Evolutionary conservation across 352 stramenopile species (phyloP), one percentile per base, ranked within the genome.

Genomic region (Globisporangium acanthophoron): DNA sequence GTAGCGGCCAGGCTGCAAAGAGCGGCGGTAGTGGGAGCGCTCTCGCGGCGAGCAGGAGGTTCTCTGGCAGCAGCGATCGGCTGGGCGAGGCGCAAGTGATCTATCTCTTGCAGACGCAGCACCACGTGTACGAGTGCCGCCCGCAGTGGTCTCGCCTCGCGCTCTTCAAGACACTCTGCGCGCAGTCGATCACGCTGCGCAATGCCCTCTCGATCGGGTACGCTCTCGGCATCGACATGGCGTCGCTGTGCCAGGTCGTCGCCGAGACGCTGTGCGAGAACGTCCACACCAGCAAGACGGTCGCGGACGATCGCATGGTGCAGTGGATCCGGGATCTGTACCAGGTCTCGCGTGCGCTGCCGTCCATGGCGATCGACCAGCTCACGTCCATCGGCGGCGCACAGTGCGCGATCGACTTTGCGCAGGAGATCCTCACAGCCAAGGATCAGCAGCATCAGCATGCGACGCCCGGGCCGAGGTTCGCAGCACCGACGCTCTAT

Each of bases 191-290:
- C 31, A 63, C 70, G 3, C 67, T 95, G 18, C 66, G 67, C 33
- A 80, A 92, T 50, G 85, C 83, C 1, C 66, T 90, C n/a, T 92
- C 75, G 8, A 95, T 95, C 27, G 85, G 85, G 3, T 92, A 95
- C 54, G 83, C 85, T 3, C 69, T 95, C 47, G 83, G 83, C 20
- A 92, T 92, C 37, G 85, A 95, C 57, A 95, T 95, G 85, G 76
- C 85, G 43, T 93, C 85, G 12, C 64, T 95, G 6, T 95, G 85
- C 43, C 78, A 93, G 61, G 81, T 93, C 11, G 85, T 88, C 3
- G 83, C 83, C 15, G 85, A 95, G 46, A 92, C 85, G 18, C 66
- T 95, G 21, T 90, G 85, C 54, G 67, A 50, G 5, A 73, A 65
- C 53, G 41, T 79, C 6, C 61, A 71, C 5, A 61, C 73, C 21